phyloP scores from a whole-genome alignment of 1,139 yeast species.

The Pichia sp. region DNA sequence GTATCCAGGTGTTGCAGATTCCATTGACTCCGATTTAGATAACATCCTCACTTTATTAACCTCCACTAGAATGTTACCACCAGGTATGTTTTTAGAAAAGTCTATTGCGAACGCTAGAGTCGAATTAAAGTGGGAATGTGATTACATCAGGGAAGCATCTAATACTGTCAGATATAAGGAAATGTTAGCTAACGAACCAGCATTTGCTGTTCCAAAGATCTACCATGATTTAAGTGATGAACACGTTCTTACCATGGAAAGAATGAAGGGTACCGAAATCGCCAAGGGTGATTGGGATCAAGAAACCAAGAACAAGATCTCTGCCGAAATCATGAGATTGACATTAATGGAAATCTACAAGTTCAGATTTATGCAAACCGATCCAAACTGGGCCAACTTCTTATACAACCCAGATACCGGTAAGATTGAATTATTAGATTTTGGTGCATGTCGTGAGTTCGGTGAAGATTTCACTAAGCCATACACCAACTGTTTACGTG shows the following conservation, averaged over 20 bases:
- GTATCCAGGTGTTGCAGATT: conserved; percentile 95
- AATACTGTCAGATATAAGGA: conserved; percentile 69
- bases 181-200: conserved; percentile 62
- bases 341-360: conserved; percentile 82
- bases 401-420: conserved; percentile 60
- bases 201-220: conserved; percentile 79
- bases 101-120: conserved; percentile 91
- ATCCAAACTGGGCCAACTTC: conserved; percentile 99
- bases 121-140: conserved; percentile 98
- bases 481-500: conserved; percentile 72
- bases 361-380: conserved; percentile 95
- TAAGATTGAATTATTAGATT: conserved; percentile 83
- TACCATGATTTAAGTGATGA: conserved; percentile 75
- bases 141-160: conserved; percentile 86
- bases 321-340: conserved; percentile 81
- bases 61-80: conserved; percentile 85
- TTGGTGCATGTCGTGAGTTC: conserved; percentile 92
- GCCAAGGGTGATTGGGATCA: conserved; percentile 77
- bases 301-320: conserved; percentile 74
- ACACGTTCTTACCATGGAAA: conserved; percentile 88
- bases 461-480: conserved; percentile 63
- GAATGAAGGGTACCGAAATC: conserved; percentile 80
- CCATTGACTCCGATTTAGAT: conserved; percentile 92
- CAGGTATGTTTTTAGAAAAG: conserved; percentile 87
- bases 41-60: conserved; percentile 77